Base-by-base conservation (phyloP, 1,284 basidiomycete species). In the Coniophora puteana region DNA sequence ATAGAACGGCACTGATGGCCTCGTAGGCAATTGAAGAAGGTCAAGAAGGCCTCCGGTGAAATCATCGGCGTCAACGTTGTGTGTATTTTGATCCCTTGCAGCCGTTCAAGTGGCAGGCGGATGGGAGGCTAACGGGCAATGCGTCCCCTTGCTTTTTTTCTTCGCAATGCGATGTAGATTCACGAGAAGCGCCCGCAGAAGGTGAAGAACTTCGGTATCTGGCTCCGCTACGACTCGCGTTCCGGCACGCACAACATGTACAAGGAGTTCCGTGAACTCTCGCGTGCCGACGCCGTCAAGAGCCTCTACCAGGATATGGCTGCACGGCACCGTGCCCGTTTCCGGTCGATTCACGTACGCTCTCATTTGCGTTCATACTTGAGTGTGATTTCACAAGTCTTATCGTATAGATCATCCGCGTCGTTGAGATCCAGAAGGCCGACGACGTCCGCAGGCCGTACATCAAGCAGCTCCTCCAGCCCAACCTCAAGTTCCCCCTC, bases 161-260 rank as follows among this genome's bases (percentile, higher is more conserved):
- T 49, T 31, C n/a, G 20, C 38, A 22, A 21, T 21, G 34, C 41
- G 43, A 28, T 46, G 45, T 80, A 94, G 92, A 95, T 96, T 65
- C 81, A 86, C 59, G 95, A 99, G 78, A 93, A 91, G 80, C 92
- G 89, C 72, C 95, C 96, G 27, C 68, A 94, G 67, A 94, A 95
- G 76, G 89, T 97, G 67, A 99, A 99, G 84, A 98, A 97, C 88
- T 98, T 99, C 65, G 96, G 93, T 59, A 91, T 99, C 74, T 99
- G 95, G 95, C 73, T 99, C 66, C 91, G 96, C 57, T 99, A 99
- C 75, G 95, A 96, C 73, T 96, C 93, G 44, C 91, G 93, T 59
- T 95, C 92, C 37, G 93, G 93, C 51, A 97, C 94, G 44, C 93
- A 96, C 83, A 96, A 97, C 82, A 88, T 89, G 87, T 89, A 89